Base-by-base conservation (phyloP, 805 yeast genomes). In the Dipodascopsis uninucleata region DNA sequence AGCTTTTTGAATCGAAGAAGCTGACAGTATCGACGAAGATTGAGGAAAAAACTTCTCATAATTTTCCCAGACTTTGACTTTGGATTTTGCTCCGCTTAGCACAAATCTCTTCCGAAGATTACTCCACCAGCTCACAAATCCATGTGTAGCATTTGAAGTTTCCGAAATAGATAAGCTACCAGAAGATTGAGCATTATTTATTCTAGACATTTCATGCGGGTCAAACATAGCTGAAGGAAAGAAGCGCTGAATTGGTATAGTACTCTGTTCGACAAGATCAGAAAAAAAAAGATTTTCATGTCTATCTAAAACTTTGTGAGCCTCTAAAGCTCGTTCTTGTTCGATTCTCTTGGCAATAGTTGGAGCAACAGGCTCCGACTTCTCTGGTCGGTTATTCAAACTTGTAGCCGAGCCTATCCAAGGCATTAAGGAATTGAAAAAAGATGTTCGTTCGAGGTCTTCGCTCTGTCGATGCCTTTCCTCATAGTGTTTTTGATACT, bases 61-160 rank as follows among this genome's bases (percentile, higher is more conserved):
- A 23, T 38, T 41, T 29, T 49, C 53, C 53, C 53, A 49, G 16
- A 49, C 36, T 23, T 48, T 41, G 21, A 51, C 28, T 21, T 47
- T 32, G n/a, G 36, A 41, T 21, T 31, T 37, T 16, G 29, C 41
- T 31, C 25, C 24, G 28, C 32, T 32, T 23, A 47, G 36, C 33
- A 34, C 36, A 39, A 32, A 36, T 17, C 32, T 33, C 21, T 47
- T 31, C 7, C 46, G 38, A 21, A 45, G 45, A 4, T 43, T 41
- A 32, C 45, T 32, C 31, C 33, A 33, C 52, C 52, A 46, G 22
- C 31, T 45, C 33, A 29, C 41, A n/a, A 46, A n/a, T 21, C 39
- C 37, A 21, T 38, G 41, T 20, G 32, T 38, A n/a, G n/a, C n/a
- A 26, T 12, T 12, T 26, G 12, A 12, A 26, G 14, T 12, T 12